Evolutionary conservation across 2,329 filamentous ascomycete species (phyloP), one percentile per base, ranked within the genome.

Genomic region (Pyrenophora teres): DNA sequence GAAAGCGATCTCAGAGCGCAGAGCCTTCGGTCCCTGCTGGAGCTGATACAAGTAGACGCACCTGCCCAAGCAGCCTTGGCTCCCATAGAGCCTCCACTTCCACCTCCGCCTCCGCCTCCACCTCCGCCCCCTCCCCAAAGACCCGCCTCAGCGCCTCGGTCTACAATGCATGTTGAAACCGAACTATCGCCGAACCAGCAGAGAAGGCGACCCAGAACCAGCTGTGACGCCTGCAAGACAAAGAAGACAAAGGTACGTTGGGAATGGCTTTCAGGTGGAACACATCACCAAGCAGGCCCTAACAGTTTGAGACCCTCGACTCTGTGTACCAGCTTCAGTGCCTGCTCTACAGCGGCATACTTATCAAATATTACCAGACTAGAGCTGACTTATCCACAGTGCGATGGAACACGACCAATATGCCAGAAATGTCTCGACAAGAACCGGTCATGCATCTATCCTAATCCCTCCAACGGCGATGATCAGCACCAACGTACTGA

Each of bases 1-100:
- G 72, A 75, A 46, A 72, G 68, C 45, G 71, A 74, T 32, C 45
- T 75, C 19, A 59, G 72, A 39, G 65, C 67, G 15, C 69, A 75
- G 50, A 74, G 72, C 52, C 59, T 74, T 10, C 61, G 66, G 6
- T 74, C 71, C 4, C 51, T 75, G 33, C 57, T 75, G 15, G 69
- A 74, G 45, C 62, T 75, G 32, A 74, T 74, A 12, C 68, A 63
- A 40, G 57, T 62, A 19, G 68, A 59, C 45, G 55, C 44, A 44
- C 54, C 59, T 30, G 48, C 50, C 2, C 57, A 63, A 23, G 25
- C 47, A 38, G 54, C 57, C 6, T 50, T 41, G 3, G 41, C 48
- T 37, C 53, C 50, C n/a, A 51, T 56, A 7, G 61, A 62, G 23
- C 55, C 57, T n/a, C 54, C 57, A 10, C 55, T 59, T 10, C 53